phyloP scores from a whole-genome alignment of 1,284 basidiomycete species.

The Ustilago loliicola region DNA sequence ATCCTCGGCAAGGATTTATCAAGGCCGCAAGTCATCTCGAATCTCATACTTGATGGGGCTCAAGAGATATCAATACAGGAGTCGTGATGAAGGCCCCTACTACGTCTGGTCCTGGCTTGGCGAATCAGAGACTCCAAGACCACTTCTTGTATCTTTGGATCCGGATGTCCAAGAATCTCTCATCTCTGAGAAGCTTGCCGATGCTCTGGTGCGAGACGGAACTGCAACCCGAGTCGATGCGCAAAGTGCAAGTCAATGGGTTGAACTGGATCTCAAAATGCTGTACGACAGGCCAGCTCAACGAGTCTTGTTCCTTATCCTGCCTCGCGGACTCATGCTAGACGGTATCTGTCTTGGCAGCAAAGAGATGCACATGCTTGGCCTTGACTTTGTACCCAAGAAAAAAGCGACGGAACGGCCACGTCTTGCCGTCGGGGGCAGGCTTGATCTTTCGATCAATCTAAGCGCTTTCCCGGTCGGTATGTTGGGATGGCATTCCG shows the following conservation, averaged over 20 bases:
- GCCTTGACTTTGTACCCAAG: not conserved
- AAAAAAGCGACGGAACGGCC: not conserved
- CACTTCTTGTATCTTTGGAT: slow-evolving; percentile 5
- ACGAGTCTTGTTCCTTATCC: slow-evolving; percentile 9
- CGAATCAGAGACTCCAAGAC: not conserved
- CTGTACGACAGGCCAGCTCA: not conserved
- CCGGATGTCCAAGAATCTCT: not conserved
- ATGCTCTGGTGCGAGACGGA: not conserved
- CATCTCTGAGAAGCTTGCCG: slow-evolving; percentile 8
- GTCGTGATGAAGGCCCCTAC: not conserved
- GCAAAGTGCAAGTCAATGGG: not conserved
- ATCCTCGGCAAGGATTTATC: too few species aligned
- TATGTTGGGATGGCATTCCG: rapidly evolving
- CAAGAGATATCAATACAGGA: too few species aligned
- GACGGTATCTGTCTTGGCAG: slow-evolving; percentile 10
- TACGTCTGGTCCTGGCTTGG: slow-evolving; percentile 12
- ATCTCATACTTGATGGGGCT: not conserved
- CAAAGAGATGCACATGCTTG: not conserved
- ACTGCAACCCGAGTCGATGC: not conserved
- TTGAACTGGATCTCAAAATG: slow-evolving; percentile 11
- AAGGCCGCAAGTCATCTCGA: not conserved
- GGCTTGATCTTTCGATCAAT: not conserved
- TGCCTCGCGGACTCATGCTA: slow-evolving; percentile 8
- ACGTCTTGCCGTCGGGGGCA: not conserved
- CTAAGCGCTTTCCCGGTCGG: not conserved